phyloP scores from a whole-genome alignment of 2,329 filamentous ascomycete genomes.

The Aspergillus cejpii region DNA sequence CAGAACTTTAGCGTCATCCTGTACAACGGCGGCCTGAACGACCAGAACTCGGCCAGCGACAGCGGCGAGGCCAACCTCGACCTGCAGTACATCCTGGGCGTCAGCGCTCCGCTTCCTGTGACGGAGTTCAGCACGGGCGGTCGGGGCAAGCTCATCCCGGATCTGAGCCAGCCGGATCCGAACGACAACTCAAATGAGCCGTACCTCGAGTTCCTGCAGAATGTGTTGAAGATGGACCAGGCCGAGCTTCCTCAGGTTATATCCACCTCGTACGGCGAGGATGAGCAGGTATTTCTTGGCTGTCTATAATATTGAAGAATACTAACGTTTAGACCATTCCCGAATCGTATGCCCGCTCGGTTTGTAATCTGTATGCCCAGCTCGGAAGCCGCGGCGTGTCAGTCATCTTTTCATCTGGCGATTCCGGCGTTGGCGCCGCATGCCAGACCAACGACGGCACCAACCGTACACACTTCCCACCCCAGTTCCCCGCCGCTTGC shows the following conservation, averaged over 20 bases:
- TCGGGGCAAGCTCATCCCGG: constrained; percentile 43
- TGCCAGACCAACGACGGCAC: constrained; percentile 32
- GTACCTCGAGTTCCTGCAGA: constrained; percentile 33
- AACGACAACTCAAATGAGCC: constrained; percentile 45
- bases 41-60: constrained; percentile 33
- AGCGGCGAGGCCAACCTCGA: constrained; percentile 48
- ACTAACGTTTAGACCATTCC: constrained; percentile 26
- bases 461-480: constrained; percentile 37
- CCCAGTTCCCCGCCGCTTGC: constrained; percentile 38
- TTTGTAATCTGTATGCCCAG: constrained; percentile 45
- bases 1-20: constrained; percentile 42
- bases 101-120: constrained; percentile 41
- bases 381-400: constrained; percentile 47
- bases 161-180: constrained; percentile 42
- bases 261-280: constrained; percentile 38
- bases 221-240: constrained; percentile 26
- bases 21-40: constrained; percentile 38
- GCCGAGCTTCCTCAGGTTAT: constrained; percentile 33
- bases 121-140: constrained; percentile 46
- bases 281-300: constrained; percentile 31
- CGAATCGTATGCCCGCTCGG: constrained; percentile 30
- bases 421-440: constrained; percentile 41
- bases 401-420: constrained; percentile 46
- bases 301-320: neutral
- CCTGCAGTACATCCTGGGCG: constrained; percentile 44